Evolutionary conservation across 306 rosid genomes (phyloP).

Genomic region (Casuarina glauca): DNA sequence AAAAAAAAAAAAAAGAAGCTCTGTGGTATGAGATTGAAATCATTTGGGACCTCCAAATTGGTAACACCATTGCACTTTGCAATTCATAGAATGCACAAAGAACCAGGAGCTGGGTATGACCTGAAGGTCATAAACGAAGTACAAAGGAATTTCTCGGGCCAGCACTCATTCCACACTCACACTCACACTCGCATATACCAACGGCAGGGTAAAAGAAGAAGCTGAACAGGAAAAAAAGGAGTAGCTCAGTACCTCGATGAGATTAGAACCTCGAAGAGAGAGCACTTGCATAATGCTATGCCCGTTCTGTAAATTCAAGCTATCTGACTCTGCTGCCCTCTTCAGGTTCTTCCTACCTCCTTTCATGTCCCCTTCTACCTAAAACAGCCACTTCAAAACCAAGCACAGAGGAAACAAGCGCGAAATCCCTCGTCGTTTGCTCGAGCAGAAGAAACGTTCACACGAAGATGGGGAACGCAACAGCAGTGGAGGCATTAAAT

Average conservation of each 20-base stretch:
- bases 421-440: no score
- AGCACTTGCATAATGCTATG: conserved; percentile 70
- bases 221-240: neutral
- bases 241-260: conserved; percentile 62
- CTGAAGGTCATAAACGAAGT: neutral
- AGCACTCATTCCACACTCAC: neutral
- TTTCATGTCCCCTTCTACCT: conserved; percentile 41
- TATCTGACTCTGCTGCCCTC: conserved; percentile 58
- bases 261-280: conserved; percentile 81
- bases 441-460: no score
- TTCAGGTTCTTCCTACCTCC: conserved; percentile 92
- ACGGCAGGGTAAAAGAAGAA: neutral
- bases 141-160: neutral
- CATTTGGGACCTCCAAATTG: no score
- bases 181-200: neutral
- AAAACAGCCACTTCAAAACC: neutral
- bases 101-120: neutral
- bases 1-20: no score
- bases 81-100: neutral
- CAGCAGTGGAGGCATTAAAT: no score
- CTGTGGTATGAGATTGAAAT: no score
- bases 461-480: no score
- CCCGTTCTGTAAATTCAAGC: conserved; percentile 53
- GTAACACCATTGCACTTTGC: neutral
- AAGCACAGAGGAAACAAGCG: neutral